Percentiles rank a stretch among this genome's conserved stretches.
phyloP scores from a whole-genome alignment of 2,329 filamentous ascomycete genomes.

The Neophaeococcomyces mojaviensis region DNA sequence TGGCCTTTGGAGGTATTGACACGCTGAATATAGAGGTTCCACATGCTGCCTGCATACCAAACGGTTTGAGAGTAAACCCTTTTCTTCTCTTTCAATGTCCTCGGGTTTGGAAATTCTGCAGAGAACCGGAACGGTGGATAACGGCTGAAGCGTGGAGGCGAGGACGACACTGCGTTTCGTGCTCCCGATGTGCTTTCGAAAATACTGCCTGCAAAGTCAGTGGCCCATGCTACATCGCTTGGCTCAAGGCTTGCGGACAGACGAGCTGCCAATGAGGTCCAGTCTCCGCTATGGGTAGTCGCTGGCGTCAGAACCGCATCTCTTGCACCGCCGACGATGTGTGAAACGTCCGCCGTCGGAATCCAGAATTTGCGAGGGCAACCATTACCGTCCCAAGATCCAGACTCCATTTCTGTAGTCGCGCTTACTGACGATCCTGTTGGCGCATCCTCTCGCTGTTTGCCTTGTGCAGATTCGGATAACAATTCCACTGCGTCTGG shows the following conservation, averaged over 20 bases:
- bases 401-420: constrained; percentile 36
- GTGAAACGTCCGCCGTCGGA: constrained; percentile 48
- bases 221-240: constrained; percentile 49
- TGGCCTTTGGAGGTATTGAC: constrained; percentile 48
- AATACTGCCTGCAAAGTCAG: constrained; percentile 45
- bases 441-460: constrained; percentile 30
- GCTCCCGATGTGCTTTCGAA: constrained; percentile 17
- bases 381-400: constrained; percentile 48
- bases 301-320: constrained; percentile 43
- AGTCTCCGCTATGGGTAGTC: constrained; percentile 36
- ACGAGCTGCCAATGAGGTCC: constrained; percentile 29
- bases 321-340: constrained; percentile 47
- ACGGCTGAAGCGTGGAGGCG: constrained; percentile 39
- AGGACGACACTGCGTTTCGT: constrained; percentile 15
- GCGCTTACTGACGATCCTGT: constrained; percentile 6
- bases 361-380: constrained; percentile 53
- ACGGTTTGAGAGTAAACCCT: constrained; percentile 52
- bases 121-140: constrained; percentile 54
- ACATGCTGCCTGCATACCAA: constrained; percentile 51
- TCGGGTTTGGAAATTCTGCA: constrained; percentile 50
- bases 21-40: constrained; percentile 58
- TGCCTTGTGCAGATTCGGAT: constrained; percentile 34
- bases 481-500: background rate
- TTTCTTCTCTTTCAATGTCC: constrained; percentile 51
- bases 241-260: constrained; percentile 46